Conservation (phyloP, 2,329 filamentous ascomycete genomes). For the Emericellopsis cladophorae region DNA sequence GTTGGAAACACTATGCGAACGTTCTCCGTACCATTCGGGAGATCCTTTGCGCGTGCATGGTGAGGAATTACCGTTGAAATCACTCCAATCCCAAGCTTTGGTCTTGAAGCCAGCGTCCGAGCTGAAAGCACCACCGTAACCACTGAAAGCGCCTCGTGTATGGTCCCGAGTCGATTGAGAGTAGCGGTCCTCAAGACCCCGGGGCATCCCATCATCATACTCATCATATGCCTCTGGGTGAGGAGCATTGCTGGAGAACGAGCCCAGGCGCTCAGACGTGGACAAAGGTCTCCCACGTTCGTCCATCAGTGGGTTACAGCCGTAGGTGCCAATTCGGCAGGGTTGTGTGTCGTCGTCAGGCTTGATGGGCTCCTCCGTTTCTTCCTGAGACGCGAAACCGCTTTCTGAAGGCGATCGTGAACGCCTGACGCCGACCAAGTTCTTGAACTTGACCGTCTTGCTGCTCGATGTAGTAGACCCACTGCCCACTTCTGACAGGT, state of each 20-base stretch:
- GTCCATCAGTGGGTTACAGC: background rate
- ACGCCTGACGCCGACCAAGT: background rate
- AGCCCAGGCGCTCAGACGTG: background rate
- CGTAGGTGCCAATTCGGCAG: background rate
- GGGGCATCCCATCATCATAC: background rate
- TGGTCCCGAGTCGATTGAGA: background rate
- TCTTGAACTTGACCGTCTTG: background rate
- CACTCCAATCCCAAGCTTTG: background rate
- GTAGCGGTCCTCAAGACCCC: no score
- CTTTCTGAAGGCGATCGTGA: background rate
- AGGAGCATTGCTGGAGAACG: background rate
- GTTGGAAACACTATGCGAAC: background rate
- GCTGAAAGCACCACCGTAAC: slow-evolving; percentile 1
- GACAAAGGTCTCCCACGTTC: background rate
- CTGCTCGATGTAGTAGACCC: background rate
- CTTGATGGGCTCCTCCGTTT: background rate
- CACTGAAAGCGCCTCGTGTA: background rate
- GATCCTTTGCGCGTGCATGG: background rate
- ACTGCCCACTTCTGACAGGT: background rate
- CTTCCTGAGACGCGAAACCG: background rate
- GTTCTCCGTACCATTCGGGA: background rate
- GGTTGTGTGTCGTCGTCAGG: background rate
- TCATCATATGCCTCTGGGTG: background rate
- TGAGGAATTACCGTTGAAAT: background rate
- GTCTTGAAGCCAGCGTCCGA: background rate